A percentile compares a stretch with the other conserved stretches of the same genome.
Conservation (phyloP, 1,284 basidiomycete species). For the Ceratobasidium sp. region DNA sequence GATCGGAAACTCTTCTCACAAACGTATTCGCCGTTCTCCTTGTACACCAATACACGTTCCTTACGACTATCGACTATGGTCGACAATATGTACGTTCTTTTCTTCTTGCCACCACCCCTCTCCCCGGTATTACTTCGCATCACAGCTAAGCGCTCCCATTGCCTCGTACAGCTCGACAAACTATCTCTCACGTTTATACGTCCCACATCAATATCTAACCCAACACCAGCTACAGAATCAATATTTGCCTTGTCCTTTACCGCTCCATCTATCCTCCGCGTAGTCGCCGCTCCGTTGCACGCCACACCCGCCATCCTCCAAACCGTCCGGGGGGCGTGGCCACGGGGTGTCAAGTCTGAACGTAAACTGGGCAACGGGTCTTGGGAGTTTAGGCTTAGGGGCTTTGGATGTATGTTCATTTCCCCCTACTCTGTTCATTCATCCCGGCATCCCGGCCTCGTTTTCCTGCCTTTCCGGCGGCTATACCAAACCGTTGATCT, state of each 20-base stretch:
- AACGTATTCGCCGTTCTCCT: slow-evolving; percentile 75
- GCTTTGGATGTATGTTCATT: slow-evolving; percentile 75
- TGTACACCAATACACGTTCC: slow-evolving; percentile 71
- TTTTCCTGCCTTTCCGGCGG: background rate
- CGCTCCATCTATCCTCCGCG: slow-evolving; percentile 75
- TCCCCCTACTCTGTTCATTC: background rate
- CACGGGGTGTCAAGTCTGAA: slow-evolving; percentile 79
- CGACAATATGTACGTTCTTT: slow-evolving; percentile 75
- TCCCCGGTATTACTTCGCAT: background rate
- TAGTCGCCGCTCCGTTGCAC: slow-evolving; percentile 78
- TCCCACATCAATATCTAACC: slow-evolving; percentile 13
- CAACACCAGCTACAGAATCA: slow-evolving; percentile 51
- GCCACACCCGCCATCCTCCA: slow-evolving; percentile 82
- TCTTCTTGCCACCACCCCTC: slow-evolving; percentile 72
- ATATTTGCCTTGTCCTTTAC: slow-evolving; percentile 82
- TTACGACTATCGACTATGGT: slow-evolving; percentile 81
- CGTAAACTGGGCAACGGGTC: slow-evolving; percentile 75
- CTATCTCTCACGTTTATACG: slow-evolving; percentile 37
- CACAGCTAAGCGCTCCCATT: slow-evolving; percentile 1
- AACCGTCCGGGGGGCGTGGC: slow-evolving; percentile 82
- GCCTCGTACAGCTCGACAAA: slow-evolving; percentile 22
- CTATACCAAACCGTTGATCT: slow-evolving; percentile 27
- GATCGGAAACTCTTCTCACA: slow-evolving; percentile 74
- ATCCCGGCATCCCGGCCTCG: background rate
- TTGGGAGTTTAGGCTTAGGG: slow-evolving; percentile 84